Conservation (phyloP, 2,329 filamentous ascomycete genomes). For the Cladophialophora exuberans region DNA sequence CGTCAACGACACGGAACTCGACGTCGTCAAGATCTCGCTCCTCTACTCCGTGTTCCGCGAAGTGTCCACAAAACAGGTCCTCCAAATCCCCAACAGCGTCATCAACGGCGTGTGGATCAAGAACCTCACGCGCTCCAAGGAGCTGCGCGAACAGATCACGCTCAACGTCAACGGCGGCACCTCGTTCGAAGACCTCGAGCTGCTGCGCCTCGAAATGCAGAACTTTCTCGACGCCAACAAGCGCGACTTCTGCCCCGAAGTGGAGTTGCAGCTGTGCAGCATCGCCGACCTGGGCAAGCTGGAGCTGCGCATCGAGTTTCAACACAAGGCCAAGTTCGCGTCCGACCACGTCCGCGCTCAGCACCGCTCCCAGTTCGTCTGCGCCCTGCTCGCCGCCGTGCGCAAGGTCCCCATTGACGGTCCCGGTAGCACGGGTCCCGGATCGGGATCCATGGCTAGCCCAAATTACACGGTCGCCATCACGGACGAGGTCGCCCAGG, state of each 20-base stretch:
- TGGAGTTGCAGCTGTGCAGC: slow-evolving; percentile 39
- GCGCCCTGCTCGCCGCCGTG: slow-evolving; percentile 25
- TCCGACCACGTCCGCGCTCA: slow-evolving; percentile 13
- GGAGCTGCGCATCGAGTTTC: slow-evolving; percentile 39
- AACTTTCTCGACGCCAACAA: slow-evolving; percentile 42
- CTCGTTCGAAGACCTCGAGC: slow-evolving; percentile 38
- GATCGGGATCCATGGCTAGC: slow-evolving; percentile 14
- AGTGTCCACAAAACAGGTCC: slow-evolving; percentile 37
- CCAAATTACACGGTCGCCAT: slow-evolving; percentile 24
- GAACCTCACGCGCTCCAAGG: slow-evolving; percentile 41
- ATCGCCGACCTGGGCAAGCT: slow-evolving; percentile 38
- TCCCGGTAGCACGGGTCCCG: slow-evolving; percentile 14
- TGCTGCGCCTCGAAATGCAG: slow-evolving; percentile 35
- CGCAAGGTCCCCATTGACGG: slow-evolving; percentile 24
- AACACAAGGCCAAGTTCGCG: slow-evolving; percentile 34
- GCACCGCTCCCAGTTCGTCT: slow-evolving; percentile 29
- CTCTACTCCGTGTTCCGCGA: slow-evolving; percentile 42
- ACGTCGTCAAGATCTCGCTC: slow-evolving; percentile 40
- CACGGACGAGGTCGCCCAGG: slow-evolving; percentile 15
- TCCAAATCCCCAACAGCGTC: slow-evolving; percentile 42
- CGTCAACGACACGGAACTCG: slow-evolving; percentile 32
- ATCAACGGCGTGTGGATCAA: slow-evolving; percentile 44
- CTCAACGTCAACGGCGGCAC: slow-evolving; percentile 37
- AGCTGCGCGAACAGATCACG: slow-evolving; percentile 40
- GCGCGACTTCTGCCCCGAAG: slow-evolving; percentile 38